Percentiles rank a stretch among this genome's conserved stretches.
Evolutionary conservation across 805 yeast species (phyloP).

Genomic region (Pichia cabralensis): DNA sequence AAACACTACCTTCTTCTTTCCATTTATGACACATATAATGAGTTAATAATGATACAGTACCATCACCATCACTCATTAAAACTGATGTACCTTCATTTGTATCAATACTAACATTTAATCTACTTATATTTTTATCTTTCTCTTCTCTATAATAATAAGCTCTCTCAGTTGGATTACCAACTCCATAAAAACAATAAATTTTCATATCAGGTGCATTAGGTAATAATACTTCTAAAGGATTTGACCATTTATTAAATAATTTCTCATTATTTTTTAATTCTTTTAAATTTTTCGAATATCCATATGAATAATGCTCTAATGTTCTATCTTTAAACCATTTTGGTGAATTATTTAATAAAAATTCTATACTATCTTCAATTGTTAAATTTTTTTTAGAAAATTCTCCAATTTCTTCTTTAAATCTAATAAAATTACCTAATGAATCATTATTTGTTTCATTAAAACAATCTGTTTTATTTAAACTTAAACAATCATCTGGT

Average conservation of each 20-base stretch:
- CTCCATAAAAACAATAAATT: slow-evolving; percentile 84
- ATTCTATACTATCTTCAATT: slow-evolving; percentile 56
- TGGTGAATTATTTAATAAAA: slow-evolving; percentile 56
- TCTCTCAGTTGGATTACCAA: slow-evolving; percentile 94
- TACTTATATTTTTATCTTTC: slow-evolving; percentile 36
- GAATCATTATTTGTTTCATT: slow-evolving; percentile 24
- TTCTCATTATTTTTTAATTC: slow-evolving; percentile 59
- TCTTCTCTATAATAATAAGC: slow-evolving; percentile 80
- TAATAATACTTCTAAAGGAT: slow-evolving; percentile 84
- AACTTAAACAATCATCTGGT: slow-evolving; percentile 56
- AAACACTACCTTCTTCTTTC: slow-evolving; percentile 53
- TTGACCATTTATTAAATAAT: slow-evolving; percentile 80
- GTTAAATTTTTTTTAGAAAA: slow-evolving; percentile 47
- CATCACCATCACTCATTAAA: slow-evolving; percentile 86
- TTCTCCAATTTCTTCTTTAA: slow-evolving; percentile 36
- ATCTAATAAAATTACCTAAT: slow-evolving; percentile 68
- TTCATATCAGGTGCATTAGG: slow-evolving; percentile 93
- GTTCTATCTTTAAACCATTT: slow-evolving; percentile 65
- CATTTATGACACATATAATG: slow-evolving; percentile 90
- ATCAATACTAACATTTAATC: slow-evolving; percentile 66
- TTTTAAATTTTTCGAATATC: slow-evolving; percentile 48
- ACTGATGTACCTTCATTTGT: slow-evolving; percentile 59
- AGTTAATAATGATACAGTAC: slow-evolving; percentile 80
- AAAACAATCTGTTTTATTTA: slow-evolving; percentile 6
- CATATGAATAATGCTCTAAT: slow-evolving; percentile 65